These are phyloP conservation scores for Myrica gale DNA, from an alignment of 306 rosid species.

Conservation along the genomic window DNA sequence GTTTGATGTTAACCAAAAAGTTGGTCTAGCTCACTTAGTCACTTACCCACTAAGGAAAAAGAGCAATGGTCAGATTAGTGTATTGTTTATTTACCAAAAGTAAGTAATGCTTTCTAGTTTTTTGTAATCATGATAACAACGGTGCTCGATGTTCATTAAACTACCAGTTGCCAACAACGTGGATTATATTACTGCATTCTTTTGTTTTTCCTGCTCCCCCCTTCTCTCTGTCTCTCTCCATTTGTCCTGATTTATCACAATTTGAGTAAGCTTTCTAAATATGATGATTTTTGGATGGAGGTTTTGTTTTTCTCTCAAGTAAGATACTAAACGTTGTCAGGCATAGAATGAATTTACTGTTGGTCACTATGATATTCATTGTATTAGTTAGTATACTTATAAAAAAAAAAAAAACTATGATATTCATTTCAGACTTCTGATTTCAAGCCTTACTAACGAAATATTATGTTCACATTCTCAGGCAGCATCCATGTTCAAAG, in stretches of 20 bases:
- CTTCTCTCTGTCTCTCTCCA: background rate
- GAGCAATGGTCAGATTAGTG: no score
- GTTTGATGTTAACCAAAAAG: background rate
- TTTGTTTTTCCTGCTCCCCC: background rate
- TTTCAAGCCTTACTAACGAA: constrained; percentile 13
- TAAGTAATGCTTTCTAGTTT: no score
- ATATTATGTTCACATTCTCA: constrained; percentile 43
- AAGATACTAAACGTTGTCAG: background rate
- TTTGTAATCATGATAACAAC: no score
- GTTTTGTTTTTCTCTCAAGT: background rate
- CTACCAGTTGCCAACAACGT: background rate
- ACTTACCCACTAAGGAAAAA: background rate
- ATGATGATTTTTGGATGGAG: background rate
- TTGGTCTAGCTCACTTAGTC: background rate
- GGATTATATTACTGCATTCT: background rate
- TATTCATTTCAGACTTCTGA: constrained; percentile 3
- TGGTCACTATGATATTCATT: constrained; percentile 9
- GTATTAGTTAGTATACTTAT: no score
- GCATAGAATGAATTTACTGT: constrained; percentile 1
- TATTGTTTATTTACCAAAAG: no score
- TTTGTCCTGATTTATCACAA: background rate
- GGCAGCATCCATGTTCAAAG: constrained; percentile 99
- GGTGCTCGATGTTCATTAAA: no score
- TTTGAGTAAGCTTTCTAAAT: background rate
- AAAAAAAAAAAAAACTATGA: no score